phyloP scores from a whole-genome alignment of 2,329 filamentous ascomycete species.

The Colletotrichum horii region DNA sequence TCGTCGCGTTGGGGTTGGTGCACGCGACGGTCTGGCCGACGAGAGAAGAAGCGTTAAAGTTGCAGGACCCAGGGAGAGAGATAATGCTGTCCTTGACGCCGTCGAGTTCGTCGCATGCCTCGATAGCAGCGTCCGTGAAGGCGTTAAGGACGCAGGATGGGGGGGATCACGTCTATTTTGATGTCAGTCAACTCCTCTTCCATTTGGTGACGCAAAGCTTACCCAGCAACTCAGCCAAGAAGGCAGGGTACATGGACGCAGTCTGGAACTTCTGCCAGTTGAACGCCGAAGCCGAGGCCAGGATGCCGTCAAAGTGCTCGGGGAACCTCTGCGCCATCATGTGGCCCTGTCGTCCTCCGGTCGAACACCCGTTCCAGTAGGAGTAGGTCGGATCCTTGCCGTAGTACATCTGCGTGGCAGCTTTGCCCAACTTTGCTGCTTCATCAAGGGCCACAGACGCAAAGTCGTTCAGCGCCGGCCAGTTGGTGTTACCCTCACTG shows the following conservation, averaged over 20 bases:
- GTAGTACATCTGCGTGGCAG: conserved; percentile 54
- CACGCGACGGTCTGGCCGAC: conserved; percentile 21
- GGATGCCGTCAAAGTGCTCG: conserved; percentile 61
- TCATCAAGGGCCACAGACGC: background rate
- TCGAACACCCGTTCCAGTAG: conserved; percentile 65
- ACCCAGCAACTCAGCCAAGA: background rate
- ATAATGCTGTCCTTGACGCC: conserved; percentile 53
- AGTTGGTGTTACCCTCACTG: background rate
- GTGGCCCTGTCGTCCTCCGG: conserved; percentile 63
- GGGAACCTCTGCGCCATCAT: conserved; percentile 59
- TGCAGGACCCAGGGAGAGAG: background rate
- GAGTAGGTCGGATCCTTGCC: conserved; percentile 39
- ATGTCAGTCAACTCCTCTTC: background rate
- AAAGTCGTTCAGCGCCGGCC: background rate
- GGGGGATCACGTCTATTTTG: background rate
- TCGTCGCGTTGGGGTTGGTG: conserved; percentile 20
- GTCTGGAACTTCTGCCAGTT: conserved; percentile 24
- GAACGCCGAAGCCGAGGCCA: conserved; percentile 51
- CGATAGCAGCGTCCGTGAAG: conserved; percentile 36
- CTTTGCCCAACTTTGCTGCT: conserved; percentile 42
- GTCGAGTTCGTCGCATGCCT: conserved; percentile 50
- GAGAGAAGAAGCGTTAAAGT: background rate
- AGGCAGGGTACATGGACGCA: background rate
- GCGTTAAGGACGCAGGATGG: conserved; percentile 33
- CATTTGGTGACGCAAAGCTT: background rate